Percentiles rank a stretch among this genome's conserved stretches.
Conservation (phyloP, 2,329 filamentous ascomycete species). For the Fusarium sp. region DNA sequence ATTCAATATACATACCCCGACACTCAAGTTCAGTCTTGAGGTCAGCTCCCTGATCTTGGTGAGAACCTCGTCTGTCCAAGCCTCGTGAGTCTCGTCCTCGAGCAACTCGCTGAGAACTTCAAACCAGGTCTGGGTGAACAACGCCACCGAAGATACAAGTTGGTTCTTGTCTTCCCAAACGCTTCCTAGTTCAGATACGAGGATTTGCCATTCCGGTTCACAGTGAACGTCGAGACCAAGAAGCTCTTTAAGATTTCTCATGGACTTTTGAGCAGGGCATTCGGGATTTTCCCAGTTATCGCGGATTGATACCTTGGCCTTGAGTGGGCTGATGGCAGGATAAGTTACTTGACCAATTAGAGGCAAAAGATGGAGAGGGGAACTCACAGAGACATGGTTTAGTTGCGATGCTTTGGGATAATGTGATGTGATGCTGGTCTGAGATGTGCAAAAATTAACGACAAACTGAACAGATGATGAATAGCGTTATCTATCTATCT, state of each 20-base stretch:
- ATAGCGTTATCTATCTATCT: neutral
- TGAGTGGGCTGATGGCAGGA: conserved; percentile 55
- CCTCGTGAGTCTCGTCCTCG: conserved; percentile 56
- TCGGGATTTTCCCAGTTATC: conserved; percentile 58
- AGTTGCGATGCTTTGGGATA: neutral
- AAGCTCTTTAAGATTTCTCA: conserved; percentile 50
- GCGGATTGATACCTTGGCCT: conserved; percentile 58
- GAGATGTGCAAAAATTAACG: neutral
- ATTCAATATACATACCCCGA: conserved; percentile 53
- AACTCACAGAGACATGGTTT: conserved; percentile 22
- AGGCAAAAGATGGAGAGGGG: neutral
- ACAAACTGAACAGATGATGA: neutral
- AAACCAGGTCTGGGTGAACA: conserved; percentile 57
- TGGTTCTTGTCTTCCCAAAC: conserved; percentile 58
- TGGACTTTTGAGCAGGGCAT: conserved; percentile 51
- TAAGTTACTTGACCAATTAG: conserved; percentile 1
- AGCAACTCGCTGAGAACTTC: conserved; percentile 57
- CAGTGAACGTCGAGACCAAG: conserved; percentile 58
- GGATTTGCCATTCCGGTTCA: conserved; percentile 60
- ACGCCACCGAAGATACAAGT: conserved; percentile 54
- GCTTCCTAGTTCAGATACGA: conserved; percentile 55
- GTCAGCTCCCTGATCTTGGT: conserved; percentile 49
- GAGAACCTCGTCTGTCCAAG: conserved; percentile 60
- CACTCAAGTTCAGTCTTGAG: conserved; percentile 51
- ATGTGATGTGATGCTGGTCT: neutral